phyloP scores from a whole-genome alignment of 2,329 filamentous ascomycete genomes.

The Fusarium algeriense region DNA sequence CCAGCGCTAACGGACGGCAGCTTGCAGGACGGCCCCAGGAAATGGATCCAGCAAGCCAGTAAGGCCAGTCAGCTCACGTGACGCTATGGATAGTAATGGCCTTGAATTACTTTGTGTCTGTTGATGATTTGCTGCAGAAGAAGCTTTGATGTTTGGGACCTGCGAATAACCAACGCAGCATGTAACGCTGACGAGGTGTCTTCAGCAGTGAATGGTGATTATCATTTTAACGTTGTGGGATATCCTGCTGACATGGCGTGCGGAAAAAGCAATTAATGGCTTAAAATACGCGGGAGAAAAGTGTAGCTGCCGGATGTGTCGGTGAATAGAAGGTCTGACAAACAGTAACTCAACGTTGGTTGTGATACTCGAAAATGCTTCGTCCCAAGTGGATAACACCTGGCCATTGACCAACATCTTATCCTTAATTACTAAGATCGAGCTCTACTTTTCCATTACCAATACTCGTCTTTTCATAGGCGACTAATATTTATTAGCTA shows the following conservation, averaged over 20 bases:
- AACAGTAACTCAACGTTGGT: not conserved
- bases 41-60: slow-evolving; percentile 22
- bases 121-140: slow-evolving; percentile 27
- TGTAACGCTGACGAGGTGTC: slow-evolving; percentile 20
- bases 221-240: slow-evolving; percentile 3
- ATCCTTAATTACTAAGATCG: slow-evolving; percentile 7
- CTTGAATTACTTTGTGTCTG: slow-evolving; percentile 28
- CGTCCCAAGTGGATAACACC: not conserved
- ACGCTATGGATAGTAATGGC: not conserved
- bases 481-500: not conserved
- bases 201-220: slow-evolving; percentile 8
- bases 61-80: slow-evolving; percentile 34
- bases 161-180: slow-evolving; percentile 13
- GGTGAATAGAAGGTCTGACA: not conserved
- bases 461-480: slow-evolving; percentile 27
- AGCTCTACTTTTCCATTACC: not conserved
- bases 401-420: not conserved
- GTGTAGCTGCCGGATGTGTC: not conserved
- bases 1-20: slow-evolving; percentile 40
- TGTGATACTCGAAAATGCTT: slow-evolving; percentile 13
- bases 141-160: slow-evolving; percentile 18
- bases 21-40: slow-evolving; percentile 22
- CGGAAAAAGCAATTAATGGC: not conserved
- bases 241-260: not conserved
- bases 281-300: not conserved